A percentile compares a stretch with the other conserved stretches of the same genome.
Evolutionary conservation across 768 basidiomycete genomes (phyloP).

Genomic region (Suillus clintonianus): DNA sequence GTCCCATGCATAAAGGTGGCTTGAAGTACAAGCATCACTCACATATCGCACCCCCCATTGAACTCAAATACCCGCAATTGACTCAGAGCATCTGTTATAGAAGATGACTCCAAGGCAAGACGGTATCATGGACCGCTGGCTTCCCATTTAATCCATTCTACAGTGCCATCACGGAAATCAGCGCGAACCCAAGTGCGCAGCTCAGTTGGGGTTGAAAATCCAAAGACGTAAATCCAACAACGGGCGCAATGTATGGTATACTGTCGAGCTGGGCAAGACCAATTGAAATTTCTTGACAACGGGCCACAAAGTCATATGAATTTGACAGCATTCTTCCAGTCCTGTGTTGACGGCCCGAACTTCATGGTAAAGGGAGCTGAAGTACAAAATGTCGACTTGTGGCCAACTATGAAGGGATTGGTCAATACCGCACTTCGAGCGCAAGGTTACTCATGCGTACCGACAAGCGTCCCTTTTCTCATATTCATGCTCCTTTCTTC

Average conservation of each 20-base stretch:
- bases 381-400: background rate
- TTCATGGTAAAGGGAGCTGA: too few species aligned
- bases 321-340: background rate
- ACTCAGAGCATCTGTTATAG: background rate
- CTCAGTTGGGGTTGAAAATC: background rate
- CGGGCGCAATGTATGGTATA: background rate
- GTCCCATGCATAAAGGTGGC: background rate
- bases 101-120: background rate
- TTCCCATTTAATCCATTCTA: background rate
- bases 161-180: background rate
- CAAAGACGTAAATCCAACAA: background rate
- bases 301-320: background rate
- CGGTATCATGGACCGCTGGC: background rate
- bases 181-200: background rate
- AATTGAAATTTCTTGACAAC: slow-evolving; percentile 1
- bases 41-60: background rate
- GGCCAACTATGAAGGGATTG: background rate
- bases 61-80: background rate
- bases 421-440: background rate
- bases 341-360: background rate
- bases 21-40: background rate
- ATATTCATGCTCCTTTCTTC: background rate
- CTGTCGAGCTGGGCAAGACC: background rate
- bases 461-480: background rate
- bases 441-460: background rate